These are phyloP conservation scores for Eutrema yunnanense DNA, from an alignment of 345 rosid species.

Conservation along the genomic window DNA sequence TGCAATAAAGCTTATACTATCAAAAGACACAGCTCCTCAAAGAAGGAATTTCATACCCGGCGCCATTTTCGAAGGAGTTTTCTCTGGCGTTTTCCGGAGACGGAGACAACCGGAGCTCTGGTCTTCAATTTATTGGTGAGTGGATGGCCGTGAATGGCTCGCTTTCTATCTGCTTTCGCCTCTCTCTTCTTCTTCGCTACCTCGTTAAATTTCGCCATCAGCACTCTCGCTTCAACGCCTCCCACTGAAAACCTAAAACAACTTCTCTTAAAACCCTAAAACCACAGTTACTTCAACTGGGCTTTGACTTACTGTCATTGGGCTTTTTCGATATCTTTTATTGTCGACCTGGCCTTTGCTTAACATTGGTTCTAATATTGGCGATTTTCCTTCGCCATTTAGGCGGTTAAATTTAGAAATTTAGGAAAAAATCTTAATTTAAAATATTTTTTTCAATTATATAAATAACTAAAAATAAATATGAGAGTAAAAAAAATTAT, in stretches of 20 bases:
- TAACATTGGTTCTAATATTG: not conserved
- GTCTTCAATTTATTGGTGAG: conserved; percentile 47
- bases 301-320: not conserved
- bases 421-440: no score
- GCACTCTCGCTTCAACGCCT: not conserved
- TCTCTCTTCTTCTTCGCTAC: conserved; percentile 72
- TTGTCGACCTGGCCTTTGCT: not conserved
- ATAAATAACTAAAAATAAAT: no score
- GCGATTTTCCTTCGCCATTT: not conserved
- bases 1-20: not conserved
- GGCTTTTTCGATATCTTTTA: conserved; percentile 5
- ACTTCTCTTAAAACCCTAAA: conserved; percentile 19
- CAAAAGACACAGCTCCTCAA: not conserved
- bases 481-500: no score
- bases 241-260: not conserved
- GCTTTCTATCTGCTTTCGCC: conserved; percentile 44
- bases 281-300: no score
- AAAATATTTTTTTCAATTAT: no score
- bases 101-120: conserved; percentile 36
- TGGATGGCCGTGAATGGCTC: conserved; percentile 67
- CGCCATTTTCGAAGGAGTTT: conserved; percentile 80
- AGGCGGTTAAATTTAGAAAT: not conserved
- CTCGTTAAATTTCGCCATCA: conserved; percentile 84
- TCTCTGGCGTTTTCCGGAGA: conserved; percentile 78
- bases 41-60: conserved; percentile 33